phyloP scores from a whole-genome alignment of 1,284 basidiomycete genomes.

The Heterobasidion parviporum region DNA sequence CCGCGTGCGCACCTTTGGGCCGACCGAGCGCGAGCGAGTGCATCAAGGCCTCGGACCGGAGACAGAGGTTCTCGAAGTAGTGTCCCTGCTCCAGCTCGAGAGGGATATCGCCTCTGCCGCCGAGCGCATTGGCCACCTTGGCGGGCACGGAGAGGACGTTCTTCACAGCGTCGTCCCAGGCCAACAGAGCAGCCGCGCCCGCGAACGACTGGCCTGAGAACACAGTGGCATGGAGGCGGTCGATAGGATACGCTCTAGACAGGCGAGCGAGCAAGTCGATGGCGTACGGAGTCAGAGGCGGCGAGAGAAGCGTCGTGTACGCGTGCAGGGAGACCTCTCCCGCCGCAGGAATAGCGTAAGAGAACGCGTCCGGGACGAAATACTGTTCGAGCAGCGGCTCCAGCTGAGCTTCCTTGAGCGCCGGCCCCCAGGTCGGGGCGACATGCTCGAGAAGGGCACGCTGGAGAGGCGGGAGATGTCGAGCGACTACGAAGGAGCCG shows the following conservation, averaged over 20 bases:
- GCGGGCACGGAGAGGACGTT: slow-evolving; percentile 50
- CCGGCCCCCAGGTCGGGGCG: slow-evolving; percentile 59
- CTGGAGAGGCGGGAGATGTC: slow-evolving; percentile 55
- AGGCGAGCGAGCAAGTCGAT: slow-evolving; percentile 49
- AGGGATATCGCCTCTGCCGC: slow-evolving; percentile 30
- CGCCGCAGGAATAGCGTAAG: slow-evolving; percentile 36
- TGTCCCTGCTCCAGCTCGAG: slow-evolving; percentile 38
- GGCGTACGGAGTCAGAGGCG: slow-evolving; percentile 37
- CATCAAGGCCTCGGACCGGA: slow-evolving; percentile 46
- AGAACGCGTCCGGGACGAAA: slow-evolving; percentile 60
- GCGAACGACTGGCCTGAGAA: slow-evolving; percentile 20
- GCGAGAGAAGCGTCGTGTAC: slow-evolving; percentile 52
- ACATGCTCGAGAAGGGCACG: slow-evolving; percentile 54
- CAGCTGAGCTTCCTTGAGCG: slow-evolving; percentile 40
- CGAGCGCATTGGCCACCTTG: slow-evolving; percentile 60
- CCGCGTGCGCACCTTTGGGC: slow-evolving; percentile 21
- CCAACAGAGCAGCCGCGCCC: slow-evolving; percentile 23
- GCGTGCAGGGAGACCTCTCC: slow-evolving; percentile 50
- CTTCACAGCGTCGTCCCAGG: slow-evolving; percentile 69
- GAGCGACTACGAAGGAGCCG: slow-evolving; percentile 27
- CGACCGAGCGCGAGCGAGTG: slow-evolving; percentile 18
- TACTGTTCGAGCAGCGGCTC: slow-evolving; percentile 48
- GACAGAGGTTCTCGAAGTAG: slow-evolving; percentile 46
- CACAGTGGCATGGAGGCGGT: slow-evolving; percentile 50
- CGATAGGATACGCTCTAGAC: slow-evolving; percentile 54